Conservation (phyloP, 2,329 filamentous ascomycete genomes). For the Biscogniauxia mediterranea region DNA sequence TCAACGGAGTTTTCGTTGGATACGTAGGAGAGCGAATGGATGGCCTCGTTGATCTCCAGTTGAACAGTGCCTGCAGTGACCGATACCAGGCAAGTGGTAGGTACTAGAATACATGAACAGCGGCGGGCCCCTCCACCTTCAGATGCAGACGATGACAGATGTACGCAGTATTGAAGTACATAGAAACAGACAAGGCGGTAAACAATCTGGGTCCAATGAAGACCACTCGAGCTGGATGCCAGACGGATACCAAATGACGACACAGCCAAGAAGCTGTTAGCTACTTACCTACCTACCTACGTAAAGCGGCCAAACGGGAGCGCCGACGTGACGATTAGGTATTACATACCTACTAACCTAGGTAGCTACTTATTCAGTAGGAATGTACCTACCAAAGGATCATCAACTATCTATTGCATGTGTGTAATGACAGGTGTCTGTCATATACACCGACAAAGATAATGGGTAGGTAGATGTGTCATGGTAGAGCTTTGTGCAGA, state of each 20-base stretch:
- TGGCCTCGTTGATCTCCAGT: background rate
- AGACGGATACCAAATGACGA: background rate
- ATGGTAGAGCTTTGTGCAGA: too few species aligned
- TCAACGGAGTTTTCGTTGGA: background rate
- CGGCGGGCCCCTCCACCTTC: too few species aligned
- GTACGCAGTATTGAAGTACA: background rate
- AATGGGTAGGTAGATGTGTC: too few species aligned
- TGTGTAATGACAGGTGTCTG: too few species aligned
- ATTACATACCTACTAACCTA: too few species aligned
- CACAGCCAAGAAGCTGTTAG: background rate
- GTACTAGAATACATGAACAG: background rate
- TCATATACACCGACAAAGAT: background rate
- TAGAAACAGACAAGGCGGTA: background rate
- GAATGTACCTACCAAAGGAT: background rate
- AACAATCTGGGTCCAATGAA: background rate
- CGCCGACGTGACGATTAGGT: background rate
- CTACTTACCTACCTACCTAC: background rate
- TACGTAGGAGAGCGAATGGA: background rate
- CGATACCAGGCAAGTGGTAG: background rate
- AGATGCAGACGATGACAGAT: background rate
- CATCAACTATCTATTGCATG: background rate
- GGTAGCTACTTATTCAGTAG: background rate
- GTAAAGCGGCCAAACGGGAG: background rate
- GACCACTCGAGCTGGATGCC: background rate
- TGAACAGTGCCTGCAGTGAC: background rate